Percentiles rank a stretch among this genome's conserved stretches.
Evolutionary conservation across 257 asterid species (phyloP).

Genomic region (Jaltomata sinuosa): DNA sequence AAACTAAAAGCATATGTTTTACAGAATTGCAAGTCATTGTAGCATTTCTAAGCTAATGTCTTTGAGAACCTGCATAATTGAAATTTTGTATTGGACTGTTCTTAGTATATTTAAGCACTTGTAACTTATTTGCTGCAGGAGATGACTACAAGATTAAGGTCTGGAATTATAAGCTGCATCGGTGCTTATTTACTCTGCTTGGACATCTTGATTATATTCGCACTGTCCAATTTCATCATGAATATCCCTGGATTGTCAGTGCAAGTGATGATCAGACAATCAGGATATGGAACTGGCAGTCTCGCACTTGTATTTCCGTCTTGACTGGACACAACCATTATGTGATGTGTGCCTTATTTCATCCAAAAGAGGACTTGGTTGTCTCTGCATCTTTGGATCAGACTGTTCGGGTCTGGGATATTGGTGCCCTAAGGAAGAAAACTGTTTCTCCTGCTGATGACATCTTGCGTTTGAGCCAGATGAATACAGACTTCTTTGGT

Average conservation of each 20-base stretch:
- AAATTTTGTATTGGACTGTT: background rate
- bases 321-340: slow-evolving; percentile 97
- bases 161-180: slow-evolving; percentile 92
- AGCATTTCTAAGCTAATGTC: background rate
- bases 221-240: slow-evolving; percentile 96
- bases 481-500: slow-evolving; percentile 94
- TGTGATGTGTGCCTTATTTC: slow-evolving; percentile 95
- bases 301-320: slow-evolving; percentile 90
- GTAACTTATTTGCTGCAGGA: slow-evolving; percentile 38
- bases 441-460: slow-evolving; percentile 96
- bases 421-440: slow-evolving; percentile 87
- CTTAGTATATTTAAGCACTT: background rate
- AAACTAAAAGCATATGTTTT: background rate
- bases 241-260: slow-evolving; percentile 96
- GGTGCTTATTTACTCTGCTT: slow-evolving; percentile 91
- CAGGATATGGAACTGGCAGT: slow-evolving; percentile 99
- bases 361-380: slow-evolving; percentile 95
- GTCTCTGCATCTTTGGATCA: slow-evolving; percentile 98
- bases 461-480: slow-evolving; percentile 69
- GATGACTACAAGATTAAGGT: slow-evolving; percentile 98
- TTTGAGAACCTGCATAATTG: background rate
- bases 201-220: slow-evolving; percentile 98
- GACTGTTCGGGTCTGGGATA: slow-evolving; percentile 98
- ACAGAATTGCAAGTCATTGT: background rate
- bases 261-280: slow-evolving; percentile 99